Base-by-base conservation (phyloP, 1,139 yeast genomes). In the Hyphopichia wangnamkhiaoensis region DNA sequence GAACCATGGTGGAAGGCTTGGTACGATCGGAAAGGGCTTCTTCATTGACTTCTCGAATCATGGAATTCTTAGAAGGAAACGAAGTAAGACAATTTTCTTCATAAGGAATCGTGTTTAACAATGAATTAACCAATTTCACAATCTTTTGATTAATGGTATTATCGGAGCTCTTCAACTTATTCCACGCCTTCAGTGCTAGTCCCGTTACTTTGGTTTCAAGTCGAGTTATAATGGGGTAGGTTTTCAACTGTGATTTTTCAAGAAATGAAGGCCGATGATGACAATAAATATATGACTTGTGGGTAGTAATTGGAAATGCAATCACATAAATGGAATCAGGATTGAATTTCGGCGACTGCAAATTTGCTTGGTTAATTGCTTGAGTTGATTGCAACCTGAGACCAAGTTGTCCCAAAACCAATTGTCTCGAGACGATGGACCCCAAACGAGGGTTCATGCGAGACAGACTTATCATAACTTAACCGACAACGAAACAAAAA, bases 301-400 rank as follows among this genome's bases (percentile, higher is more conserved):
- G 57, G 3, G 77, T 67, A 4, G 87, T 82, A 16, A 84, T 65
- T 4, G 93, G 93, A 5, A 84, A 61, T 9, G 84, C 65, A 15
- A 82, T 61, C 15, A 82, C 63, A 47, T 74, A 79, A 29, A 78
- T 70, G 6, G 79, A 58, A 29, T 59, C 46, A 29, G 44, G 44
- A 31, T 46, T 39, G 33, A 45, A 43, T 16, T 29, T 29, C 17
- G 13, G 18, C 9, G 24, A 26, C 14, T 17, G 20, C 26, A n/a
- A 23, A 15, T 15, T 29, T 30, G 33, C 15, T 21, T n/a, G 27
- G 16, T 13, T 12, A 16, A 14, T 13, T 12, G 33, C 3, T 28
- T 28, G 12, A 17, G 20, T 37, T 10, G 37, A 33, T 28, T 37
- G 33, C 20, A 15, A 37, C 23, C 37, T 21, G 4, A 28, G n/a